Base-by-base conservation (phyloP, 257 asterid species). In the Solanum neorickii region DNA sequence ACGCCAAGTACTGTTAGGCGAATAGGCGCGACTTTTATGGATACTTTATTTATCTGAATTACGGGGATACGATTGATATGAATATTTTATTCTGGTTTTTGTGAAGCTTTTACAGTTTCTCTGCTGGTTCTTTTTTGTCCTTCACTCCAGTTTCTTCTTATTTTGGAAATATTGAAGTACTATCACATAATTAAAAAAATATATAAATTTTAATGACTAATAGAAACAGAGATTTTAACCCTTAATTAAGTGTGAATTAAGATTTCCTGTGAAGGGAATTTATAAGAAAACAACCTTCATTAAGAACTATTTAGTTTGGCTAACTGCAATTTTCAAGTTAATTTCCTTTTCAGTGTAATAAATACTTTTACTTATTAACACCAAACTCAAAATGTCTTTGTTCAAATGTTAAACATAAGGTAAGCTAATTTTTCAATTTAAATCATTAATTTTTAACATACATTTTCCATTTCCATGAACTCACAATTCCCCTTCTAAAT, bases 1-100 rank as follows among this genome's bases (percentile, higher is more conserved):
- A 39, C 60, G 25, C 59, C 41, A 14, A 44, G 87, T n/a, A 49
- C 39, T 73, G 60, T 33, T 84, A 16, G 83, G 37, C 62, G 37
- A 65, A 18, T 15, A 21, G 86, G 89, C 93, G 66, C 92, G 92
- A 75, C 91, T 91, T 93, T 93, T 84, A 29, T 42, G 62, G 87
- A 88, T 74, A 86, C 39, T 47, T 80, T 35, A 41, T 37, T 37
- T 37, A 65, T 47, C 75, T 68, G 83, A 20, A 74, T 74, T 74
- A 20, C 82, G 69, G 70, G 35, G 13, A 33, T 23, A 14, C 29
- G 83, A 23, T 20, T 35, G 76, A n/a, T 31, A 7, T 12, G 68
- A 75, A 69, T 44, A 74, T 88, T 65, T 68, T 65, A 69, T 73
- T 69, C 83, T 80, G 44, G 52, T 20, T 37, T 89, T 82, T 85